A percentile compares a stretch with the other conserved stretches of the same genome.
Conservation (phyloP, 306 rosid species). For the Castanea mollissima region DNA sequence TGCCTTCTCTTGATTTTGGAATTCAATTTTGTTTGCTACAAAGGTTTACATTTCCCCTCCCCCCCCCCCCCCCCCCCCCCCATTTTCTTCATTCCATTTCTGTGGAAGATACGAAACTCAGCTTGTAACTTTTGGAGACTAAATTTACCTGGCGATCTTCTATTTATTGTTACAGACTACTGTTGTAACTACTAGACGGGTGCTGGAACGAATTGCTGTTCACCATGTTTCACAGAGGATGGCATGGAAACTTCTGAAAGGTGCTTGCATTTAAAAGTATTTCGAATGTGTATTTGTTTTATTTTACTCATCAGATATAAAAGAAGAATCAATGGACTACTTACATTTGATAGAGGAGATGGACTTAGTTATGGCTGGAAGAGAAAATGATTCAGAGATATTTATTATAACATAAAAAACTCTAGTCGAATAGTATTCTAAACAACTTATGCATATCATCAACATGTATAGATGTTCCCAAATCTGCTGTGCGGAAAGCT, state of each 20-base stretch:
- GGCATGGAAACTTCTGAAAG: constrained; percentile 94
- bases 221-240: constrained; percentile 56
- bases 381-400: neutral
- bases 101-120: constrained; percentile 10
- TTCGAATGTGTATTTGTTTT: neutral
- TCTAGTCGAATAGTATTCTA: neutral
- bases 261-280: constrained; percentile 26
- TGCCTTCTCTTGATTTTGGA: neutral
- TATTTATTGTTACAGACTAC: constrained; percentile 50
- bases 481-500: constrained; percentile 77
- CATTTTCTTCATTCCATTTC: neutral
- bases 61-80: neutral
- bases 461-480: constrained; percentile 55
- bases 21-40: neutral
- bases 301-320: neutral
- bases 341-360: neutral
- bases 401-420: neutral
- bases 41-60: constrained; percentile 6
- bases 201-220: constrained; percentile 71
- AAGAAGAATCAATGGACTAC: neutral
- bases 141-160: constrained; percentile 17
- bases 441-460: neutral
- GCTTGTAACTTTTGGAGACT: neutral
- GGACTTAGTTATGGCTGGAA: neutral
- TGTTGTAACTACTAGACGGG: constrained; percentile 67